A percentile compares a stretch with the other conserved stretches of the same genome.
phyloP scores from a whole-genome alignment of 2,329 filamentous ascomycete genomes.

The Colletotrichum sublineola region DNA sequence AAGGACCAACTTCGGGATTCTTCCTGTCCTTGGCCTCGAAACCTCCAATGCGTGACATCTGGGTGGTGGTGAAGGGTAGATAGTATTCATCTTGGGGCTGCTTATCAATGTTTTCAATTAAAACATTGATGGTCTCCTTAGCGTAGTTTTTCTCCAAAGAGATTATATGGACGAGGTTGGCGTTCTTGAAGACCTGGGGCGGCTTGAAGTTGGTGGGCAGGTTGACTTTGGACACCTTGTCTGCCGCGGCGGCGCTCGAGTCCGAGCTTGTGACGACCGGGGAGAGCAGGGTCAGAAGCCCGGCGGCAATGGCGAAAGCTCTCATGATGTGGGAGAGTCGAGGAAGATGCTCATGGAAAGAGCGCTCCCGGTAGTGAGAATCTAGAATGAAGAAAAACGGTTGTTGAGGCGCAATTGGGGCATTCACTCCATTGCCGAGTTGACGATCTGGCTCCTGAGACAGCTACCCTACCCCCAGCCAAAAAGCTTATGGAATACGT shows the following conservation, averaged over 20 bases:
- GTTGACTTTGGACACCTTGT: conserved; percentile 66
- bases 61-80: conserved; percentile 83
- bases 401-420: conserved; percentile 42
- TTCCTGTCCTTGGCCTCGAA: conserved; percentile 96
- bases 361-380: conserved; percentile 43
- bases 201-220: conserved; percentile 81
- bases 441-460: conserved; percentile 45
- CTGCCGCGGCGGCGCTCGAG: conserved; percentile 52
- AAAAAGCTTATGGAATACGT: conserved; percentile 53
- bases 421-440: conserved; percentile 43
- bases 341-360: conserved; percentile 47
- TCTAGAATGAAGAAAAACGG: conserved; percentile 31
- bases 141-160: conserved; percentile 94
- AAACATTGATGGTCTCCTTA: conserved; percentile 92
- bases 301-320: conserved; percentile 66
- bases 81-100: conserved; percentile 91
- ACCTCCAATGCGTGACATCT: conserved; percentile 83
- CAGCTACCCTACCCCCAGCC: conserved; percentile 48
- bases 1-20: conserved; percentile 74
- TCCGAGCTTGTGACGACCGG: conserved; percentile 57
- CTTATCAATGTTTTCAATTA: conserved; percentile 88
- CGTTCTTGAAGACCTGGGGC: conserved; percentile 92
- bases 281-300: conserved; percentile 70
- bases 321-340: conserved; percentile 56
- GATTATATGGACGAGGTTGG: conserved; percentile 89